A percentile compares a stretch with the other conserved stretches of the same genome.
phyloP scores from a whole-genome alignment of 805 yeast genomes.

The Pichia deserticola region DNA sequence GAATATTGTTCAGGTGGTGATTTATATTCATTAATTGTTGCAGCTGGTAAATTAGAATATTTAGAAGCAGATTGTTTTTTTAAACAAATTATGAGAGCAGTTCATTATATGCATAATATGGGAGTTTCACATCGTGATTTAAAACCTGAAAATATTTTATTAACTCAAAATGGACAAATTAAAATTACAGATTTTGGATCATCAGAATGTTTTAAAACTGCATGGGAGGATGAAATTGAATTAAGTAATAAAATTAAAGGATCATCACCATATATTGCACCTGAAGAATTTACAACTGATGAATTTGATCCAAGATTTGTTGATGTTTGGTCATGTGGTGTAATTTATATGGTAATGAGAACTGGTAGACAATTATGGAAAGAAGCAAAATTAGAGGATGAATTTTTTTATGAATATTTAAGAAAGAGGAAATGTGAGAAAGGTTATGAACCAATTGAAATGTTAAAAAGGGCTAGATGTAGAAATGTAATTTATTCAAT shows the following conservation, averaged over 20 bases:
- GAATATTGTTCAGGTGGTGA: slow-evolving; percentile 82
- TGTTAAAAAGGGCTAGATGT: slow-evolving; percentile 77
- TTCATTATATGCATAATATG: slow-evolving; percentile 80
- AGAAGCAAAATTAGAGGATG: slow-evolving; percentile 73
- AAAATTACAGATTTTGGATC: slow-evolving; percentile 89
- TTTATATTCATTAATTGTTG: slow-evolving; percentile 62
- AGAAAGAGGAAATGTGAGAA: slow-evolving; percentile 70
- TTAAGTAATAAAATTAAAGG: slow-evolving; percentile 75
- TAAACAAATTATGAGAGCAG: slow-evolving; percentile 78
- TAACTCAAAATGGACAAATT: slow-evolving; percentile 63
- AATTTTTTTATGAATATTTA: slow-evolving; percentile 67
- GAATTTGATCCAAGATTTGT: slow-evolving; percentile 77
- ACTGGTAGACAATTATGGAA: slow-evolving; percentile 94
- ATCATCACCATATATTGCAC: slow-evolving; percentile 84
- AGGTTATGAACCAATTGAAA: slow-evolving; percentile 90
- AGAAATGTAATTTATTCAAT: slow-evolving; percentile 90
- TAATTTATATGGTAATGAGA: slow-evolving; percentile 88
- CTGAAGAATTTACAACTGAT: slow-evolving; percentile 63
- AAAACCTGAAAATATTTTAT: slow-evolving; percentile 77
- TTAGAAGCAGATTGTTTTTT: slow-evolving; percentile 83
- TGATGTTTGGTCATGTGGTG: slow-evolving; percentile 92
- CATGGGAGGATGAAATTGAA: slow-evolving; percentile 72
- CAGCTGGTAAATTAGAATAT: slow-evolving; percentile 71
- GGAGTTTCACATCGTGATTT: slow-evolving; percentile 88
- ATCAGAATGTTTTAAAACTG: slow-evolving; percentile 75